phyloP scores from a whole-genome alignment of 306 rosid genomes.

The Alnus rubra region DNA sequence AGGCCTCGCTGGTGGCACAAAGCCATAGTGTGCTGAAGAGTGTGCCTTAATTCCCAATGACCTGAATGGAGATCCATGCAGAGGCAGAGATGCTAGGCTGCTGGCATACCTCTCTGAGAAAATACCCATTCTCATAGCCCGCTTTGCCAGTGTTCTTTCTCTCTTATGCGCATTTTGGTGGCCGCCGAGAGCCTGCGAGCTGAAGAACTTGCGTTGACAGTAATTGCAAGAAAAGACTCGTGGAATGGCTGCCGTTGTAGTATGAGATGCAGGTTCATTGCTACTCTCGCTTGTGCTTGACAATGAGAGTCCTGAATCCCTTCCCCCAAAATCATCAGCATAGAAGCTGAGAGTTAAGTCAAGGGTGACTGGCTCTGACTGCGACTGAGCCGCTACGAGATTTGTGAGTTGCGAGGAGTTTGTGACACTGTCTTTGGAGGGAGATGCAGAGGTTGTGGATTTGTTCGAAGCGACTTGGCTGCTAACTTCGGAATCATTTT shows the following conservation, averaged over 20 bases:
- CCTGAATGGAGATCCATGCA: constrained; percentile 69
- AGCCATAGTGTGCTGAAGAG: constrained; percentile 68
- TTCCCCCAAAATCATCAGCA: constrained; percentile 35
- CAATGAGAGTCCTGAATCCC: constrained; percentile 66
- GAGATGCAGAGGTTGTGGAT: constrained; percentile 49
- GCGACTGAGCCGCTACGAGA: constrained; percentile 31
- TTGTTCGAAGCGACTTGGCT: constrained; percentile 84
- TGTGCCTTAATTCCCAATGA: constrained; percentile 84
- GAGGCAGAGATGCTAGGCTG: constrained; percentile 70
- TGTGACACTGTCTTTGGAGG: constrained; percentile 48
- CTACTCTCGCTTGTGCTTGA: constrained; percentile 90
- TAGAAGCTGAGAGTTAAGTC: constrained; percentile 70
- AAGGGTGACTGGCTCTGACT: constrained; percentile 47
- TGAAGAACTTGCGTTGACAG: constrained; percentile 84
- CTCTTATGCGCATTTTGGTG: constrained; percentile 95
- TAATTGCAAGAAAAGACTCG: constrained; percentile 84
- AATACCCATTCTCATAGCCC: constrained; percentile 81
- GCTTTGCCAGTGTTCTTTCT: constrained; percentile 78
- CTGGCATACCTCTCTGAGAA: constrained; percentile 67
- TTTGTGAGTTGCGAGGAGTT: constrained; percentile 40
- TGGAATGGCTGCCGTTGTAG: constrained; percentile 41
- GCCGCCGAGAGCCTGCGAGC: constrained; percentile 97
- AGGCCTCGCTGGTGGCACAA: constrained; percentile 51
- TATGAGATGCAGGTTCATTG: constrained; percentile 59
- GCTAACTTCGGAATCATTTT: constrained; percentile 68